Base-by-base conservation (phyloP, 1,139 yeast genomes). In the Meyerozyma elateridarum region DNA sequence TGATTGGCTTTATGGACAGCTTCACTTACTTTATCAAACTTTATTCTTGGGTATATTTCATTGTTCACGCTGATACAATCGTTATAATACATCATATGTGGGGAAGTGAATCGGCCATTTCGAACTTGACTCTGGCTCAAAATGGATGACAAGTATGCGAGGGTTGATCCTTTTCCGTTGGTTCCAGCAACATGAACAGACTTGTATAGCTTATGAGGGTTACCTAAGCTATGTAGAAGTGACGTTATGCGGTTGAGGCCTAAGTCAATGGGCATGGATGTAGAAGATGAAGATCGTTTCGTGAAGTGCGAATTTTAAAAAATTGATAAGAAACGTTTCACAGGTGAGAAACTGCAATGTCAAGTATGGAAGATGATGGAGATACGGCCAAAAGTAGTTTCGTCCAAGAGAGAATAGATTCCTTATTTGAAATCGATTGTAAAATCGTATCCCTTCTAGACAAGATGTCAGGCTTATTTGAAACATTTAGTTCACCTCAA, bases 81-180 rank as follows among this genome's bases (percentile, higher is more conserved):
- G 51, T 83, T 76, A 28, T 82, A 71, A 35, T 74, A 64, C 2
- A 85, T 49, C 45, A 88, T 57, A 59, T 88, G 95, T 0, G 97
- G 97, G 4, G 95, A 82, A 3, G 93, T 85, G 61, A 88, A 88
- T 42, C 81, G 71, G 0, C 96, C 97, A 38, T 79, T 75, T 19
- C 59, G 54, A 22, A 76, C 57, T 5, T 63, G 56, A 20, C 77
- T 64, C 25, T 63, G 48, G 6, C 74, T 61, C 13, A 85, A 57
- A 6, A 82, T 66, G 15, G 87, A 73, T 3, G 88, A 69, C 6
- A 88, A 42, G 50, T 85, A 87, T 0, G 95, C 79, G 37, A 93
- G 76, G 0, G 88, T 85, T 0, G 95, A 85, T 0, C 97, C 97
- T 50, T 89, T 89, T 0, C 97, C 97, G 51, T 89, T 89, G 4